Evolutionary conservation across 2,329 filamentous ascomycete species (phyloP).

Genomic region (Colletotrichum sojae): DNA sequence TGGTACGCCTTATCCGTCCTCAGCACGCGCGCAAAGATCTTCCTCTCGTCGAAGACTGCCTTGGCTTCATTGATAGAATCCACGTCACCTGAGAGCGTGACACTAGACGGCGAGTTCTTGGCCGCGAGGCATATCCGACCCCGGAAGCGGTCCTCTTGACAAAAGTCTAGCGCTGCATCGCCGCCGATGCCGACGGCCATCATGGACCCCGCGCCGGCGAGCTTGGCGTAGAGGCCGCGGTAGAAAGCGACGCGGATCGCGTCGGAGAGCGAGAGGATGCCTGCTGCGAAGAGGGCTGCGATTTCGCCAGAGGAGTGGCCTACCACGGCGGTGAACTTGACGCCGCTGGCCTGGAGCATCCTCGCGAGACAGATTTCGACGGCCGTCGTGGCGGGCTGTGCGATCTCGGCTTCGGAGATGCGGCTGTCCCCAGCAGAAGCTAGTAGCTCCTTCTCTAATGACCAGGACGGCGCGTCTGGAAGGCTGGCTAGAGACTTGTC

Average conservation of each 20-base stretch:
- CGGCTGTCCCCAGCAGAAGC: constrained; percentile 21
- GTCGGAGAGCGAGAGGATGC: constrained; percentile 50
- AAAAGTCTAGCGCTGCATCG: constrained; percentile 53
- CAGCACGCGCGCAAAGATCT: constrained; percentile 40
- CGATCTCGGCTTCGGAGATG: constrained; percentile 43
- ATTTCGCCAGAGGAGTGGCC: constrained; percentile 63
- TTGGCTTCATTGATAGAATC: constrained; percentile 47
- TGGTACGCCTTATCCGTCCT: constrained; percentile 41
- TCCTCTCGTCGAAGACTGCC: constrained; percentile 34
- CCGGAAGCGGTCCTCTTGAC: constrained; percentile 37
- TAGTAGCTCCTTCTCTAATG: constrained; percentile 45
- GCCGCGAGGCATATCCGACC: constrained; percentile 51
- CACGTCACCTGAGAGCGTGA: constrained; percentile 59
- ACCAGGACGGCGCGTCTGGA: constrained; percentile 30
- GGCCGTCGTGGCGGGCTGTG: constrained; percentile 52
- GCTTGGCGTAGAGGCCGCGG: constrained; percentile 49
- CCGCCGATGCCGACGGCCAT: constrained; percentile 66
- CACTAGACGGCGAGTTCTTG: constrained; percentile 66
- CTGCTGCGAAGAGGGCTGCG: constrained; percentile 58
- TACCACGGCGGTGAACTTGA: constrained; percentile 52
- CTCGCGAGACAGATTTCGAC: constrained; percentile 58
- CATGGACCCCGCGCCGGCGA: constrained; percentile 61
- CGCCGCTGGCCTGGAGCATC: constrained; percentile 48
- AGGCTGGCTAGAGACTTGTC: constrained; percentile 40
- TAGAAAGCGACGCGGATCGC: constrained; percentile 57